Evolutionary conservation across 495 filamentous ascomycete genomes (phyloP).

Genomic region (Tuber microsphaerosporum): DNA sequence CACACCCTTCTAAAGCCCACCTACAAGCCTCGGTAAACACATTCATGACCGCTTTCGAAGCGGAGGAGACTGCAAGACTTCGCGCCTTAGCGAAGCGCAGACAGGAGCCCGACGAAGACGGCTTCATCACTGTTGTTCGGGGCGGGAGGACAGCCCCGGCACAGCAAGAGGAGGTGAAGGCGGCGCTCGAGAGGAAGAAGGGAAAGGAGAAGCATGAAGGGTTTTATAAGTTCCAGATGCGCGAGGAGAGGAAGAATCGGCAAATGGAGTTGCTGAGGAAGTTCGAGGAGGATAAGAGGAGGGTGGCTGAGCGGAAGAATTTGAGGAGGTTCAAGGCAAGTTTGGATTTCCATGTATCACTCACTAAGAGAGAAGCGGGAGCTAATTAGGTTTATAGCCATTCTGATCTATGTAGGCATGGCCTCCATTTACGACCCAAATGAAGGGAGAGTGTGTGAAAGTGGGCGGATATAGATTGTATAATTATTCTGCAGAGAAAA

Average conservation of each 20-base stretch:
- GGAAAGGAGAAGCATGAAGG: slow-evolving; percentile 61
- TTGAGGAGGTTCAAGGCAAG: slow-evolving; percentile 50
- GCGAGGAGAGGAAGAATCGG: slow-evolving; percentile 79
- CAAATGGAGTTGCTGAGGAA: slow-evolving; percentile 59
- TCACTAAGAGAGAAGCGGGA: background rate
- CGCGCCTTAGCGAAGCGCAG: slow-evolving; percentile 57
- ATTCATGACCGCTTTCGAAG: slow-evolving; percentile 68
- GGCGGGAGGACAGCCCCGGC: slow-evolving; percentile 69
- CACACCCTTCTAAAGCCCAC: slow-evolving; percentile 58
- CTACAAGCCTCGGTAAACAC: slow-evolving; percentile 67
- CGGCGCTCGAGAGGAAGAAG: slow-evolving; percentile 63
- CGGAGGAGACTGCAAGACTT: slow-evolving; percentile 58
- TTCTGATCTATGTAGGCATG: slow-evolving; percentile 4
- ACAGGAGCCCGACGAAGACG: slow-evolving; percentile 83
- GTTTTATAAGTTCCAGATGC: slow-evolving; percentile 90
- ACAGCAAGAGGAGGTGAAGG: slow-evolving; percentile 64
- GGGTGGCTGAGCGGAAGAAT: slow-evolving; percentile 53
- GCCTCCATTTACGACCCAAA: background rate
- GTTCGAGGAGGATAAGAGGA: slow-evolving; percentile 61
- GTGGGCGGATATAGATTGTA: background rate
- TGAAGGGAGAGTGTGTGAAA: background rate
- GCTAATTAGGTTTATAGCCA: slow-evolving; percentile 19
- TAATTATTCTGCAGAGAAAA: background rate
- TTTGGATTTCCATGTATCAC: background rate
- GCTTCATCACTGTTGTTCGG: slow-evolving; percentile 83